These are phyloP conservation scores for Drechslerella stenobrocha DNA, from an alignment of 2,329 filamentous ascomycete genomes.

Conservation along the genomic window DNA sequence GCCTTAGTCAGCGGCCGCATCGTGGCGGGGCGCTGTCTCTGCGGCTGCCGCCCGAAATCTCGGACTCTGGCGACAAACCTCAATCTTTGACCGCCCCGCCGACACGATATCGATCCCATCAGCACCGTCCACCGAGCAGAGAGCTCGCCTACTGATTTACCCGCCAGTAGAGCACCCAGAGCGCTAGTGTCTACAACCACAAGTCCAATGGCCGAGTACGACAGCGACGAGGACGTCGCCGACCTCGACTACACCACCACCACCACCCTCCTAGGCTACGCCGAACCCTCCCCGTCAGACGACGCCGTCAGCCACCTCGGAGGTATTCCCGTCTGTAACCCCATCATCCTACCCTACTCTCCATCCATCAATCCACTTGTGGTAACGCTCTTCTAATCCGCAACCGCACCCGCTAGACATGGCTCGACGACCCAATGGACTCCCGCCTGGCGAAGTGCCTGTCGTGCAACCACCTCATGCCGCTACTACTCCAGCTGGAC, in stretches of 20 bases:
- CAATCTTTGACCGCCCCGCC: neutral
- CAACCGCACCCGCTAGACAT: constrained; percentile 64
- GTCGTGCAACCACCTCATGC: constrained; percentile 80
- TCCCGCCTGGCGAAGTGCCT: constrained; percentile 80
- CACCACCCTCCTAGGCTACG: constrained; percentile 83
- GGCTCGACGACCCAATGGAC: constrained; percentile 78
- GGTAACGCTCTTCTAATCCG: neutral
- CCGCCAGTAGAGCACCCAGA: too few relatives aligned
- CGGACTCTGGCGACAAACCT: constrained; percentile 17
- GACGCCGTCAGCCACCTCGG: constrained; percentile 87
- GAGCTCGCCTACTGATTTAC: too few relatives aligned
- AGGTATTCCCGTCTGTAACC: constrained; percentile 77
- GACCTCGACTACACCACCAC: constrained; percentile 46
- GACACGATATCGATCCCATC: neutral
- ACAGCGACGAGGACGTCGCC: constrained; percentile 39
- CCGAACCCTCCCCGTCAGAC: constrained; percentile 69
- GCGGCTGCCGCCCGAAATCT: constrained; percentile 42
- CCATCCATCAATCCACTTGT: neutral
- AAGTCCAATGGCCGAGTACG: constrained; percentile 34
- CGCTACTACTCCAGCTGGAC: constrained; percentile 84
- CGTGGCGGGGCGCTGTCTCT: constrained; percentile 23
- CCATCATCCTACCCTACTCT: constrained; percentile 17
- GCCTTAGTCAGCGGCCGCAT: constrained; percentile 16
- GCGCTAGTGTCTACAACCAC: neutral
- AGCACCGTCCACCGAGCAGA: constrained; percentile 3